These are phyloP conservation scores for Cyberlindnera bimundalis DNA, from an alignment of 805 yeast species.

Conservation along the genomic window DNA sequence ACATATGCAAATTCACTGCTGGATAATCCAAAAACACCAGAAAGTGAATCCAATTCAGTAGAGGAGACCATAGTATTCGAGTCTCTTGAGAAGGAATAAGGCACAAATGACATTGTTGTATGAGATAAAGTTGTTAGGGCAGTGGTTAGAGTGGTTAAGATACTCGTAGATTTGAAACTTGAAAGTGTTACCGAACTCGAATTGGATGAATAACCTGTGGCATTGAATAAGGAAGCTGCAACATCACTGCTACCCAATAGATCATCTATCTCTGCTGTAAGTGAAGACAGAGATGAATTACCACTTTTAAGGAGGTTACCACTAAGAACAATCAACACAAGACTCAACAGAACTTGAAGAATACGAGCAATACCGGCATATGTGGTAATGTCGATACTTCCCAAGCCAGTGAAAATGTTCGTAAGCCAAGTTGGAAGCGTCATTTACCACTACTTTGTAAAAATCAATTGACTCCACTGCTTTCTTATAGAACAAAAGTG, in stretches of 20 bases:
- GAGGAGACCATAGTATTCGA: slow-evolving; percentile 13
- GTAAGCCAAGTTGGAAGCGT: slow-evolving; percentile 5
- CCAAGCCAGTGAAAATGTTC: slow-evolving; percentile 11
- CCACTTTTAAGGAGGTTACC: slow-evolving; percentile 3
- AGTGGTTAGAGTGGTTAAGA: slow-evolving; percentile 5
- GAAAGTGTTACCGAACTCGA: slow-evolving; percentile 1
- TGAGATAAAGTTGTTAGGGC: slow-evolving; percentile 12
- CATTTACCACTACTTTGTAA: not conserved
- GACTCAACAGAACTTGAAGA: slow-evolving; percentile 7
- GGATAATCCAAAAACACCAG: slow-evolving; percentile 4
- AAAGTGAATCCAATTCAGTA: not conserved
- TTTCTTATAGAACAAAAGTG: no score
- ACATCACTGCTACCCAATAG: slow-evolving; percentile 1
- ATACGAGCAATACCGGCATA: slow-evolving; percentile 10
- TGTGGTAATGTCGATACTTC: slow-evolving; percentile 6
- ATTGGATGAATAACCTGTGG: slow-evolving; percentile 1
- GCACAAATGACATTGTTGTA: slow-evolving; percentile 5
- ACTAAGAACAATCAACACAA: slow-evolving; percentile 6
- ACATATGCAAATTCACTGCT: slow-evolving; percentile 7
- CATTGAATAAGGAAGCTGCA: not conserved
- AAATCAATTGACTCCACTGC: no score
- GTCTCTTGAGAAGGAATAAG: slow-evolving; percentile 8
- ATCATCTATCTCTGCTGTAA: not conserved
- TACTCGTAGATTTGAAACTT: slow-evolving; percentile 3
- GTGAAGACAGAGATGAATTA: slow-evolving; percentile 4